Base-by-base conservation (phyloP, 1,284 basidiomycete species). In the Ganoderma boninense region DNA sequence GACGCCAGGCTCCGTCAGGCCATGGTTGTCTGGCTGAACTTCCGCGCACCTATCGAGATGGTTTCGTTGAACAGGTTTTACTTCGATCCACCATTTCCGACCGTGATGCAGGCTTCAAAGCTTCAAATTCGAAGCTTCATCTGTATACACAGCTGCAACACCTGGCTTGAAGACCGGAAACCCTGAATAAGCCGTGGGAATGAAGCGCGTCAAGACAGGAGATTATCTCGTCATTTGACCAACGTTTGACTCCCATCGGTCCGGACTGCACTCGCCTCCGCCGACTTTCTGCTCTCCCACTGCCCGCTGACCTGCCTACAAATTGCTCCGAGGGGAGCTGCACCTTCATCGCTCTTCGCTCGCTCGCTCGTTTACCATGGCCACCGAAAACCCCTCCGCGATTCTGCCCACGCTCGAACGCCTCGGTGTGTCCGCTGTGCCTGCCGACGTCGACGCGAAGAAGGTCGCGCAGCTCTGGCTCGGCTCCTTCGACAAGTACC, bases 381-480 rank as follows among this genome's bases (percentile, higher is more conserved):
- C 75, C 42, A 38, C 35, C 35, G 35, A 57, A 44, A 74, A 77
- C 38, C 73, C 76, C 13, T 40, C 74, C n/a, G 71, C 76, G 5
- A 69, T 75, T 10, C 80, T 88, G 26, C 87, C 86, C 8, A 88
- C 86, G 5, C 81, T 89, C 66, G 81, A 85, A 57, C 80, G 76
- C 61, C 80, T 88, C 26, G 81, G 82, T 13, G 81, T 80, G 10
- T 75, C 79, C 0, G 66, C 82, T 3, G 69, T 72, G 7, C 80
- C 83, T 10, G 67, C 74, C 43, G 78, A 84, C 44, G 68, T 87
- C 62, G 82, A 85, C 70, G 79, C 80, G 0, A 77, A 76, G 20
- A 72, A 77, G 29, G 76, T 87, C 40, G 86, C 84, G 0, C 74
- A 77, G 35, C 77, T 79, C 20, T 91, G 89, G 88, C 82, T 89